These are phyloP conservation scores for Neofusicoccum parvum DNA, from an alignment of 2,329 filamentous ascomycete species.

Conservation along the genomic window DNA sequence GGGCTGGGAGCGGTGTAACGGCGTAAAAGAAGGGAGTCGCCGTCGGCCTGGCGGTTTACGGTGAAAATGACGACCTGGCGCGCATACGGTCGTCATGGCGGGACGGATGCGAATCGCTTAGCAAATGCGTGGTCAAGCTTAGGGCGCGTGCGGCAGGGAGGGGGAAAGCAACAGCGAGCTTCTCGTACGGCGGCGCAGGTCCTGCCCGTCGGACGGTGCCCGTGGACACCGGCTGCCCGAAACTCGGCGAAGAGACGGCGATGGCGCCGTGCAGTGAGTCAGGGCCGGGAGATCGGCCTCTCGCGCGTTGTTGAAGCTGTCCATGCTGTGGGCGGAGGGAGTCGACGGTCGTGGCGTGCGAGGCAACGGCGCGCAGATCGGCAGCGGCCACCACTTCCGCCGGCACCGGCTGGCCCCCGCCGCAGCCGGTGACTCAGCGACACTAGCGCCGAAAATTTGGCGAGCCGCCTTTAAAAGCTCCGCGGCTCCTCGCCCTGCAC, in stretches of 20 bases:
- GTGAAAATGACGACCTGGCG: slow-evolving; percentile 5
- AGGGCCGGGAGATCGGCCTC: too few species aligned
- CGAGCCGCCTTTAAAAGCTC: slow-evolving; percentile 28
- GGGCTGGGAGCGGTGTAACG: slow-evolving; percentile 2
- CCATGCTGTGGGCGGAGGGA: not conserved
- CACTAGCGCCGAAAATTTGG: not conserved
- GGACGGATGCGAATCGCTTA: not conserved
- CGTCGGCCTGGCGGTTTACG: not conserved
- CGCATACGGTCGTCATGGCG: slow-evolving; percentile 11
- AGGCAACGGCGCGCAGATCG: too few species aligned
- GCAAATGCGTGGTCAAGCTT: not conserved
- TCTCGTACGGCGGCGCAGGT: not conserved
- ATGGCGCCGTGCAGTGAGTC: not conserved
- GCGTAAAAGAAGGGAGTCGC: not conserved
- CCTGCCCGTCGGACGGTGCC: not conserved
- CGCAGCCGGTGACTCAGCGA: not conserved
- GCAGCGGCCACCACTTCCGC: too few species aligned
- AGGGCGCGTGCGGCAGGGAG: not conserved
- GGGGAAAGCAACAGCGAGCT: slow-evolving; percentile 10
- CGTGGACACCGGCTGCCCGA: not conserved
- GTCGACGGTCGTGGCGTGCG: not conserved
- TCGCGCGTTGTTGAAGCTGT: not conserved
- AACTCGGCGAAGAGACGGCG: not conserved
- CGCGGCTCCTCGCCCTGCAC: slow-evolving; percentile 25
- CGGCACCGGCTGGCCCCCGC: not conserved